These are phyloP conservation scores for Venturia asperata DNA, from an alignment of 2,329 filamentous ascomycete species.

Conservation along the genomic window DNA sequence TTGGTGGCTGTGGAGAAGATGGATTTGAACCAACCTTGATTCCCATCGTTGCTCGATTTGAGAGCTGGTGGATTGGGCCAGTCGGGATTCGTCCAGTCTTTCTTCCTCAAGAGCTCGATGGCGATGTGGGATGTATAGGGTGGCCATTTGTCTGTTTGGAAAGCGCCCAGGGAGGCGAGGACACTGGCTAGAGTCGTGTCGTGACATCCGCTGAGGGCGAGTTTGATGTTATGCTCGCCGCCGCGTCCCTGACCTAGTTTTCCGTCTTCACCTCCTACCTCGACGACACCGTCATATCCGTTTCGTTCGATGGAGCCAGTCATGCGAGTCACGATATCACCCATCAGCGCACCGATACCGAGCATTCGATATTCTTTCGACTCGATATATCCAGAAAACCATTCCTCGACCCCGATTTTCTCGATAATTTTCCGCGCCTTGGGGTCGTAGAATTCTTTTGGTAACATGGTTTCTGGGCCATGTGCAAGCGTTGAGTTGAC, in stretches of 20 bases:
- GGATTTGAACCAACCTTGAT: conserved; percentile 9
- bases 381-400: conserved; percentile 83
- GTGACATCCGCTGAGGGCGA: conserved; percentile 80
- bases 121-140: conserved; percentile 90
- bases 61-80: conserved; percentile 11
- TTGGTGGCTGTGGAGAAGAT: conserved; percentile 5
- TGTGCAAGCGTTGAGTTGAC: conserved; percentile 85
- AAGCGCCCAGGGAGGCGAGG: conserved; percentile 71
- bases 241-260: conserved; percentile 36
- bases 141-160: conserved; percentile 69
- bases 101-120: conserved; percentile 73
- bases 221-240: conserved; percentile 53
- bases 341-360: conserved; percentile 77
- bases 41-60: conserved; percentile 12
- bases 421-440: conserved; percentile 63
- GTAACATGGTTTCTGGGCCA: conserved; percentile 69
- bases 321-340: conserved; percentile 62
- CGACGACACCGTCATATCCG: conserved; percentile 35
- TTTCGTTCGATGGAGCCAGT: conserved; percentile 31
- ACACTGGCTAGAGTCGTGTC: conserved; percentile 85
- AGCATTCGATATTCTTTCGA: conserved; percentile 79
- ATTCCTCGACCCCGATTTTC: conserved; percentile 76
- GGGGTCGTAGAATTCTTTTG: conserved; percentile 78
- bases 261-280: conserved; percentile 32
- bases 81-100: background rate